These are phyloP conservation scores for Podaxis carcinomalis DNA, from an alignment of 768 basidiomycete genomes.

Conservation along the genomic window DNA sequence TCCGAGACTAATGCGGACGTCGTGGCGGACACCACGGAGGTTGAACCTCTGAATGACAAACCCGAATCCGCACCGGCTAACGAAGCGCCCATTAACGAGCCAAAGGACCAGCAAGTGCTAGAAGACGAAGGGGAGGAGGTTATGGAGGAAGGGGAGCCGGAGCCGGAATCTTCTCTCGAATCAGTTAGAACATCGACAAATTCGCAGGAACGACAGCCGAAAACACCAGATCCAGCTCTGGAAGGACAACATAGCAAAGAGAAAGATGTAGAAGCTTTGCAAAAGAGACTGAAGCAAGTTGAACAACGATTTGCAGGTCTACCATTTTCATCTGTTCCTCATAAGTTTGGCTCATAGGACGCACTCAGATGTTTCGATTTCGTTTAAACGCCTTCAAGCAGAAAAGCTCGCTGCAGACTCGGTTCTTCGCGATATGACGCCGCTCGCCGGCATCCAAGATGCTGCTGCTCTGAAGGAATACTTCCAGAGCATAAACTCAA, in stretches of 20 bases:
- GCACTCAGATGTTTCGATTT: slow-evolving; percentile 67
- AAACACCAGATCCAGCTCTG: background rate
- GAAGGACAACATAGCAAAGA: background rate
- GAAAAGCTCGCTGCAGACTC: slow-evolving; percentile 68
- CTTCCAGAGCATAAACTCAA: slow-evolving; percentile 60
- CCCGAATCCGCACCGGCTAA: background rate
- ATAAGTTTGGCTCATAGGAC: background rate
- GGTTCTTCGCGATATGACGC: slow-evolving; percentile 66
- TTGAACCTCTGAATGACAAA: background rate
- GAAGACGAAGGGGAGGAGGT: background rate
- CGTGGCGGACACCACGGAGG: background rate
- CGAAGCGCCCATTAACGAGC: background rate
- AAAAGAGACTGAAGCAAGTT: slow-evolving; percentile 61
- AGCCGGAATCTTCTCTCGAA: background rate
- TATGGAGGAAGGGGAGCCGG: background rate
- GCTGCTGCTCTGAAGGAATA: slow-evolving; percentile 67
- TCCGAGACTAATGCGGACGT: background rate
- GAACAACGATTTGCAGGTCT: slow-evolving; percentile 77
- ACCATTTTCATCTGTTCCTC: slow-evolving; percentile 2
- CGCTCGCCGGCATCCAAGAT: slow-evolving; percentile 64
- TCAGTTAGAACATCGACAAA: background rate
- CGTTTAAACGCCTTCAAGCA: slow-evolving; percentile 71
- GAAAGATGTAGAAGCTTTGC: slow-evolving; percentile 50
- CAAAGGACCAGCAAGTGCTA: background rate
- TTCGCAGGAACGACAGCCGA: background rate